Evolutionary conservation across 2,329 filamentous ascomycete genomes (phyloP).

Genomic region (Paraconiothyrium brasiliense): DNA sequence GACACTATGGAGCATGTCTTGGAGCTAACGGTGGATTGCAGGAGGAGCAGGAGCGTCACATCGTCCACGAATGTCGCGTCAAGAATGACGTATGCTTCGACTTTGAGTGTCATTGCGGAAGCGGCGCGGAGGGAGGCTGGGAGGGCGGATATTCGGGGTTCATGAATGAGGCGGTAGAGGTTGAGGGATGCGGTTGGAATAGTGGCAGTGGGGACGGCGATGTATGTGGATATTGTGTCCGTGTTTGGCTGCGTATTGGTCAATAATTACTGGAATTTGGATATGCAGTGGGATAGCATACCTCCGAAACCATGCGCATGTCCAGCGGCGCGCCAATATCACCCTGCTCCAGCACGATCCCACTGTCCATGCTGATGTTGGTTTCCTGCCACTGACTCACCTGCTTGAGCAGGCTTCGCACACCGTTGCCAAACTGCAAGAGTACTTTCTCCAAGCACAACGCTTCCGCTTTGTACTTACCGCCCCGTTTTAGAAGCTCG

Average conservation of each 20-base stretch:
- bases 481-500: slow-evolving; percentile 55
- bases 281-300: slow-evolving; percentile 34
- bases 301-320: slow-evolving; percentile 66
- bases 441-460: slow-evolving; percentile 53
- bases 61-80: slow-evolving; percentile 76
- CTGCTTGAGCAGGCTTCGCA: slow-evolving; percentile 44
- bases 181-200: slow-evolving; percentile 23
- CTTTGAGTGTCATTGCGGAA: slow-evolving; percentile 65
- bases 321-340: slow-evolving; percentile 58
- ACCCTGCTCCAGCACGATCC: slow-evolving; percentile 57
- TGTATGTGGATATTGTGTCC: background rate
- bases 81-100: slow-evolving; percentile 55
- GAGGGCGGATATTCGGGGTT: slow-evolving; percentile 53
- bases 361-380: slow-evolving; percentile 74
- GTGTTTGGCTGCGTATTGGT: background rate
- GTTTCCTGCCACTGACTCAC: slow-evolving; percentile 56
- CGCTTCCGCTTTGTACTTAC: slow-evolving; percentile 46
- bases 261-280: background rate
- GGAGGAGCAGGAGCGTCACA: slow-evolving; percentile 68
- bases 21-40: slow-evolving; percentile 40
- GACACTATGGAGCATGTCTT: slow-evolving; percentile 23
- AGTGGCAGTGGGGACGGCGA: background rate
- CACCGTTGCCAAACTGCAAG: slow-evolving; percentile 45
- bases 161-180: slow-evolving; percentile 47
- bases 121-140: slow-evolving; percentile 38